Percentiles rank a stretch among this genome's conserved stretches.
Evolutionary conservation across 2,329 filamentous ascomycete genomes (phyloP).

Genomic region (Penicillium vulpinum): DNA sequence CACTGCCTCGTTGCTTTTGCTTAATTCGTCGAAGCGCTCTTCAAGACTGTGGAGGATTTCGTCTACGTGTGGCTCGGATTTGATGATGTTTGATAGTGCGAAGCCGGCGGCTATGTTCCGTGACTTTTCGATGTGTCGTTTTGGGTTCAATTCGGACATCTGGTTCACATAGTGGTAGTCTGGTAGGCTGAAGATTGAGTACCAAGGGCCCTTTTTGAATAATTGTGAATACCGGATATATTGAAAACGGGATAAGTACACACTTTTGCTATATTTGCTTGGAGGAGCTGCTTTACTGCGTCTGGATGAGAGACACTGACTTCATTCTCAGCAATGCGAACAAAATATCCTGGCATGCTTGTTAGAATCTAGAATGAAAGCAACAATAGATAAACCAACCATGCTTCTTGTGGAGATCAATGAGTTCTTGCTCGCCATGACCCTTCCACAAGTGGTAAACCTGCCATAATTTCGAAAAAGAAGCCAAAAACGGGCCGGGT

Average conservation of each 20-base stretch:
- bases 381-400: slow-evolving; percentile 25
- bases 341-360: slow-evolving; percentile 36
- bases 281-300: slow-evolving; percentile 40
- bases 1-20: slow-evolving; percentile 23
- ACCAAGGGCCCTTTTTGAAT: slow-evolving; percentile 36
- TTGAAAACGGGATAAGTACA: no score
- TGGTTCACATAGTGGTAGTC: slow-evolving; percentile 44
- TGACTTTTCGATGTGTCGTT: slow-evolving; percentile 35
- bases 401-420: slow-evolving; percentile 42
- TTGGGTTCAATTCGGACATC: slow-evolving; percentile 42
- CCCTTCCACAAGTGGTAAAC: slow-evolving; percentile 41
- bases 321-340: slow-evolving; percentile 48
- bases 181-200: slow-evolving; percentile 40
- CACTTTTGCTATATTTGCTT: slow-evolving; percentile 27
- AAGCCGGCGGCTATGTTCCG: slow-evolving; percentile 34
- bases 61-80: slow-evolving; percentile 31
- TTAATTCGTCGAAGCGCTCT: slow-evolving; percentile 29
- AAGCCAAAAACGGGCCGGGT: slow-evolving; percentile 45
- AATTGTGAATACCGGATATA: neutral
- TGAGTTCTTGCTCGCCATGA: slow-evolving; percentile 40
- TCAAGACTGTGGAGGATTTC: slow-evolving; percentile 32
- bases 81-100: slow-evolving; percentile 34
- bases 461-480: slow-evolving; percentile 45
- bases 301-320: slow-evolving; percentile 48
- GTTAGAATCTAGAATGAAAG: neutral